phyloP scores from a whole-genome alignment of 371 early-diverging fungal genomes.

The Mucor circinelloides region DNA sequence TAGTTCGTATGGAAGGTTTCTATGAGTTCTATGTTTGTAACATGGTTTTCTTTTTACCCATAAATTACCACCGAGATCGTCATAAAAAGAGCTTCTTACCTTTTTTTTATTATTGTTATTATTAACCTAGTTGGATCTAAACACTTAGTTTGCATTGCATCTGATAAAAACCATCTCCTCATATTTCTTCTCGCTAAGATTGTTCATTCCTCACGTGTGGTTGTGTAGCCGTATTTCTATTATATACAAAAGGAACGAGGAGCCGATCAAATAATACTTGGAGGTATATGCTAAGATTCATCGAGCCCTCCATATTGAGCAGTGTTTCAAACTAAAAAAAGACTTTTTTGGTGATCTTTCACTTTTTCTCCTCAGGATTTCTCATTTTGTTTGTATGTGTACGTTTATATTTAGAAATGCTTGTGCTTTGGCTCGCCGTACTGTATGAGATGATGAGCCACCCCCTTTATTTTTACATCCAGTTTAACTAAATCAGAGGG shows the following conservation, averaged over 20 bases:
- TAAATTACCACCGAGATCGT: not conserved
- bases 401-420: not conserved
- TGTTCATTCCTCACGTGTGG: not conserved
- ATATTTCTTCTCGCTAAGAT: not conserved
- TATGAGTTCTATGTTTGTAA: not conserved
- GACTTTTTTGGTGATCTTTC: not conserved
- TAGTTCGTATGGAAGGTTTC: not conserved
- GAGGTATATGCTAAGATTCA: not conserved
- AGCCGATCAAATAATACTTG: not conserved
- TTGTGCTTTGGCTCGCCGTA: not conserved
- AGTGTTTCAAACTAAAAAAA: not conserved
- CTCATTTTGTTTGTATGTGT: not conserved
- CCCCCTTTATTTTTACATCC: not conserved
- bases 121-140: not conserved
- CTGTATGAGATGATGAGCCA: not conserved
- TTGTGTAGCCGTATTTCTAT: not conserved
- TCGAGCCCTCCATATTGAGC: not conserved
- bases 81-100: not conserved
- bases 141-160: not conserved
- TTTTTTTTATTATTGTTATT: not conserved
- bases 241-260: not conserved
- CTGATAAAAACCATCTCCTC: not conserved
- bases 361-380: not conserved
- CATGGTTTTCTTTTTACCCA: not conserved
- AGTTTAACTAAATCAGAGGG: too few relatives aligned